Percentiles rank a stretch among this genome's conserved stretches.
phyloP scores from a whole-genome alignment of 1,284 basidiomycete genomes.

The Ustilago hordei region DNA sequence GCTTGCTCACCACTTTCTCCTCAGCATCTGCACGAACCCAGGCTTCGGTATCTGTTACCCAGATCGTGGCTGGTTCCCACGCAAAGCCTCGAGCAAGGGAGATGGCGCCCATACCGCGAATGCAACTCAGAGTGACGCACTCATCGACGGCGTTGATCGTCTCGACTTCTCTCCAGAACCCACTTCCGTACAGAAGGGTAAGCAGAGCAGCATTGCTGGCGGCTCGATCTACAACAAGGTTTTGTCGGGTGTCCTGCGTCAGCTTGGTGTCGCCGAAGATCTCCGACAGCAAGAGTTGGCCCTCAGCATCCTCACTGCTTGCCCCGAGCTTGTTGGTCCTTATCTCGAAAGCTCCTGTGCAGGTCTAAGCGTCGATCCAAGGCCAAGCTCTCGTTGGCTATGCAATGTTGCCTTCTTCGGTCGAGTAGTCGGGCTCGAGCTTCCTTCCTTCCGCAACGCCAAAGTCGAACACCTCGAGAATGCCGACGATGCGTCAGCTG shows the following conservation, averaged over 20 bases:
- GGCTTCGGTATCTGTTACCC: slow-evolving; percentile 87
- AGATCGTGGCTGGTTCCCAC: slow-evolving; percentile 89
- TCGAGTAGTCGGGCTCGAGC: slow-evolving; percentile 79
- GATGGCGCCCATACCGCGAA: neutral
- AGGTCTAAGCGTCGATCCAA: slow-evolving; percentile 84
- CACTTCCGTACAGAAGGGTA: slow-evolving; percentile 70
- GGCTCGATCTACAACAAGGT: slow-evolving; percentile 82
- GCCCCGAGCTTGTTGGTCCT: slow-evolving; percentile 86
- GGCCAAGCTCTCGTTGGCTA: slow-evolving; percentile 88
- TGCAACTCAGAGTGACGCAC: slow-evolving; percentile 28
- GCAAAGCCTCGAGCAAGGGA: slow-evolving; percentile 14
- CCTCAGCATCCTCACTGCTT: slow-evolving; percentile 80
- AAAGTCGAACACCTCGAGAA: slow-evolving; percentile 71
- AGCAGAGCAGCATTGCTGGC: slow-evolving; percentile 8
- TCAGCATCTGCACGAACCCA: slow-evolving; percentile 85
- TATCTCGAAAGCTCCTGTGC: slow-evolving; percentile 71
- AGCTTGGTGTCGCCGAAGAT: slow-evolving; percentile 84
- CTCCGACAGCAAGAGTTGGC: slow-evolving; percentile 86
- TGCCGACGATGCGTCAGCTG: slow-evolving; percentile 70
- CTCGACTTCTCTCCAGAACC: slow-evolving; percentile 64
- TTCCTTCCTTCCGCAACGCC: slow-evolving; percentile 74
- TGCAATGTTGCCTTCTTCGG: slow-evolving; percentile 85
- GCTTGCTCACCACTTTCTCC: slow-evolving; percentile 85
- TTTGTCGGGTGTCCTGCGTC: slow-evolving; percentile 79
- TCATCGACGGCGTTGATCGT: slow-evolving; percentile 12